Evolutionary conservation across 2,329 filamentous ascomycete genomes (phyloP).

Genomic region (Didymella glomerata): DNA sequence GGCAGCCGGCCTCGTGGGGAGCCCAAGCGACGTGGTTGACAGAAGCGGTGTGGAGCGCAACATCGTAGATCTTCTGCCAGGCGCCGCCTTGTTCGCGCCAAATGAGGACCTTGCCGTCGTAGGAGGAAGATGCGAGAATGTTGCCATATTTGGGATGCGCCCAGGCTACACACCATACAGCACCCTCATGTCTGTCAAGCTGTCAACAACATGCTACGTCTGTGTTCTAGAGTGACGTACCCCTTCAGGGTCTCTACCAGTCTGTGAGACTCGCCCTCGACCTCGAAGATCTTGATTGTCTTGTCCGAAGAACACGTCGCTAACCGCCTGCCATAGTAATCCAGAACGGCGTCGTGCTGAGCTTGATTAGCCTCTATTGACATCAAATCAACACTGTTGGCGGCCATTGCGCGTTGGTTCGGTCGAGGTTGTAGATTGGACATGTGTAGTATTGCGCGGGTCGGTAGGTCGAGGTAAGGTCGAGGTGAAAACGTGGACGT

Average conservation of each 20-base stretch:
- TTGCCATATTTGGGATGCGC: conserved; percentile 97
- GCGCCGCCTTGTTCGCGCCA: conserved; percentile 80
- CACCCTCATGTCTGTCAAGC: conserved; percentile 83
- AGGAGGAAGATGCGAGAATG: conserved; percentile 92
- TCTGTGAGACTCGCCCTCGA: conserved; percentile 90
- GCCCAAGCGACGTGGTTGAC: conserved; percentile 98
- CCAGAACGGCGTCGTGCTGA: conserved; percentile 96
- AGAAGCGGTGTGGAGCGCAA: conserved; percentile 90
- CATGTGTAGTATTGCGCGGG: not conserved
- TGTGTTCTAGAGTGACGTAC: conserved; percentile 60
- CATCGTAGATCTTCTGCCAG: conserved; percentile 86
- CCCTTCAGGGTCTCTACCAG: conserved; percentile 93
- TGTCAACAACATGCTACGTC: conserved; percentile 26
- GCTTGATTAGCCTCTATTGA: conserved; percentile 46
- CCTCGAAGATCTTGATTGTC: conserved; percentile 99
- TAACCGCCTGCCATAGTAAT: conserved; percentile 96
- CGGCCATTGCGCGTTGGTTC: conserved; percentile 25
- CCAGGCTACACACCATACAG: conserved; percentile 98
- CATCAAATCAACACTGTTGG: conserved; percentile 34
- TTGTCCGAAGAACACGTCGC: conserved; percentile 98
- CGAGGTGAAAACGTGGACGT: conserved; percentile 57
- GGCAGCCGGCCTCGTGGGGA: conserved; percentile 93
- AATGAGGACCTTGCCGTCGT: conserved; percentile 98
- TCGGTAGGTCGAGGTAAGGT: not conserved
- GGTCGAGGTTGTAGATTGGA: conserved; percentile 2